Base-by-base conservation (phyloP, 805 yeast species). In the Candida namnaoensis region DNA sequence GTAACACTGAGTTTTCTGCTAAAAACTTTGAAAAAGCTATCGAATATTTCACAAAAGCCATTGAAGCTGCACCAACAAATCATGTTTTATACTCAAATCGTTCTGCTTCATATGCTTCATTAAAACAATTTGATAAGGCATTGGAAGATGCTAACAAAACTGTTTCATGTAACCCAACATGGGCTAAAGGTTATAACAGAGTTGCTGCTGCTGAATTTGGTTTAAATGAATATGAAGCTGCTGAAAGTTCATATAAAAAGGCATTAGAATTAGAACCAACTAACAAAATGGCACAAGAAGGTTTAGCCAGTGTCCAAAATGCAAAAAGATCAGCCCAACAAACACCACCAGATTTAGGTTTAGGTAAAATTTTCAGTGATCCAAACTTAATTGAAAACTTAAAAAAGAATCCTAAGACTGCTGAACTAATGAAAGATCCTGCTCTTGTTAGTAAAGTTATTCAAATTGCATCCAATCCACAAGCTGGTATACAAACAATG, bases 171-270 rank as follows among this genome's bases (percentile, higher is more conserved):
- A 87, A 85, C 49, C 81, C 88, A 13, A 50, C 82, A 3, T 93
- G 98, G 98, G 88, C 96, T 23, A 93, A 93, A 65, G 99, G 98
- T 38, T 86, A 84, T 70, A 84, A 80, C 56, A 81, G 99, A 64
- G 83, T 84, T 33, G 99, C 87, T 45, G 90, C 97, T 49, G 99
- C 99, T 30, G 78, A 82, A 39, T 82, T 72, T 54, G 99, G 99
- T n/a, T 68, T 84, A 45, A 88, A 88, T 14, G 75, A 85, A 45
- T 72, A 81, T 39, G 88, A 84, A 28, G 84, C 76, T 23, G 93
- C 98, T 37, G 76, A 75, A 51, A 61, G 62, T 26, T 70, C 83
- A 25, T 91, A 88, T 64, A 68, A 78, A 48, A 82, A 82, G 60
- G 95, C 96, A 7, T 66, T 91, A 50, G 84, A 82, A 56, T 62